A percentile compares a stretch with the other conserved stretches of the same genome.
phyloP scores from a whole-genome alignment of 106 monocot species.

The Dendrobium chrysotoxum region DNA sequence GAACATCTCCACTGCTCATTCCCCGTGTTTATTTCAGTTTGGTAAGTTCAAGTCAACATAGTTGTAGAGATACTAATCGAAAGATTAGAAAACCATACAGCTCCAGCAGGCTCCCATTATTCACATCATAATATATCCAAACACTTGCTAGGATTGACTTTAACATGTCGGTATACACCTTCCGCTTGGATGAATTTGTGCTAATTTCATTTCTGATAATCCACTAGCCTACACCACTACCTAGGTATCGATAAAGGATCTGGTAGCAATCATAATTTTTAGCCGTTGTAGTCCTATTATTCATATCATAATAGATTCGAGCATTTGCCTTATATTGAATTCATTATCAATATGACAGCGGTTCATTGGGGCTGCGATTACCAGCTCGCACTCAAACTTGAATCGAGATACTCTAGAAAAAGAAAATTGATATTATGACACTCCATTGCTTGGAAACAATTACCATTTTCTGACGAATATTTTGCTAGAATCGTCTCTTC shows the following conservation, averaged over 20 bases:
- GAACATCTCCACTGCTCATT: no score
- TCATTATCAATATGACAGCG: background rate
- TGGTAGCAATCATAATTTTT: background rate
- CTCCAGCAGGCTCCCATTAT: background rate
- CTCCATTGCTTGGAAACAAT: background rate
- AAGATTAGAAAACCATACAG: no score
- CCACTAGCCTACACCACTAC: background rate
- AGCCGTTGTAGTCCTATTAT: background rate
- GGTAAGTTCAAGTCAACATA: no score
- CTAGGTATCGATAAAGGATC: background rate
- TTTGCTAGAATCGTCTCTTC: conserved; percentile 71
- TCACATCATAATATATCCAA: background rate
- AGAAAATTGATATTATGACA: background rate
- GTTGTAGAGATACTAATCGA: no score
- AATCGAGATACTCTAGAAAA: background rate
- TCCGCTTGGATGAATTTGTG: background rate
- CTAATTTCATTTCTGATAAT: background rate
- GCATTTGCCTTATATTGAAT: background rate
- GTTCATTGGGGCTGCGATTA: background rate
- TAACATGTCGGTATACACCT: background rate
- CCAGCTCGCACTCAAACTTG: background rate
- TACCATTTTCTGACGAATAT: conserved; percentile 5
- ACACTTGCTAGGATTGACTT: background rate
- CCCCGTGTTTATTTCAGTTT: no score
- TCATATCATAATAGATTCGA: background rate